These are phyloP conservation scores for Nasturtium officinale DNA, from an alignment of 345 rosid species.

Conservation along the genomic window DNA sequence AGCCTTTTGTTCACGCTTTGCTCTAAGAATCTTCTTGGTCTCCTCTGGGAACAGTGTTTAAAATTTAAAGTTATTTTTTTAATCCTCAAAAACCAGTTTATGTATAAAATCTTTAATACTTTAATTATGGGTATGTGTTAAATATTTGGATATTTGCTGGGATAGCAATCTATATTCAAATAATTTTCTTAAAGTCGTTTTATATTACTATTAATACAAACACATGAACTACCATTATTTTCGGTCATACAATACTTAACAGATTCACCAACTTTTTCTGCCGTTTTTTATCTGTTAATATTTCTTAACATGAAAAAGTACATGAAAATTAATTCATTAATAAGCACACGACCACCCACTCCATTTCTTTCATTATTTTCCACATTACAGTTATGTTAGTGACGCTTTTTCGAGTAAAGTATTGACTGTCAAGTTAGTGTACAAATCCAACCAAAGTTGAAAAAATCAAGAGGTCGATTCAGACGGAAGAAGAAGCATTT, in stretches of 20 bases:
- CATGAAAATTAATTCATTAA: not conserved
- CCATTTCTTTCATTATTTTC: not conserved
- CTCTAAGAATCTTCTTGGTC: constrained; percentile 44
- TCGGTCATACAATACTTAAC: no score
- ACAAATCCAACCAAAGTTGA: no score
- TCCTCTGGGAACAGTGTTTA: constrained; percentile 44
- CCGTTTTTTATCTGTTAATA: not conserved
- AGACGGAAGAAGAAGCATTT: constrained; percentile 1
- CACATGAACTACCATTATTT: no score
- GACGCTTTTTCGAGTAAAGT: not conserved
- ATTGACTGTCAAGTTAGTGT: not conserved
- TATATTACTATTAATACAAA: no score
- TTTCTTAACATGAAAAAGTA: not conserved
- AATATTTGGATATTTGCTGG: not conserved
- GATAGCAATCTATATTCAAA: not conserved
- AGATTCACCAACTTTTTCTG: not conserved
- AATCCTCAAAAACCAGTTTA: not conserved
- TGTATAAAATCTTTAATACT: not conserved
- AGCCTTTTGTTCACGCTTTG: constrained; percentile 49
- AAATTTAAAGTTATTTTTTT: constrained; percentile 15
- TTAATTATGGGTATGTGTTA: not conserved
- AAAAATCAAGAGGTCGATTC: not conserved
- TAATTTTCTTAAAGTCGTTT: no score
- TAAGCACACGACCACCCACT: not conserved
- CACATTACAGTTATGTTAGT: not conserved